Conservation (phyloP, 2,329 filamentous ascomycete genomes). For the Phaeomoniella chlamydospora region DNA sequence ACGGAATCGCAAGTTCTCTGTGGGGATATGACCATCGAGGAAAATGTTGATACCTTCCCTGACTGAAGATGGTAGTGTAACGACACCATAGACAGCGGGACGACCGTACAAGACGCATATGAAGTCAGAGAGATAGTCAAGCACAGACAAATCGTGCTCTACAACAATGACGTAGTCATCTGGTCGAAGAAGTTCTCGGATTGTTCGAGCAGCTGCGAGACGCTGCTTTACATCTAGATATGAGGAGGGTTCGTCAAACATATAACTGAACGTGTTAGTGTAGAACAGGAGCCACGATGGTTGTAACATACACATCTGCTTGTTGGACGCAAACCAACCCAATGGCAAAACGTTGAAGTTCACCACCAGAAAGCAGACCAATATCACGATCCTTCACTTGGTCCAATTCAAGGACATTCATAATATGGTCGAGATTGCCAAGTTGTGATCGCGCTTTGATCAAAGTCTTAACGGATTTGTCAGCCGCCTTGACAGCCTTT, state of each 20-base stretch:
- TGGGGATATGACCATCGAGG: conserved; percentile 93
- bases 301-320: conserved; percentile 71
- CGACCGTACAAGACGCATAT: conserved; percentile 94
- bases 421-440: conserved; percentile 67
- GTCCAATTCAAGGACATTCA: conserved; percentile 73
- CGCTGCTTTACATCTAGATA: conserved; percentile 99
- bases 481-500: conserved; percentile 68
- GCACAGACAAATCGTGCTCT: conserved; percentile 95
- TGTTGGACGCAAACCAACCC: conserved; percentile 90
- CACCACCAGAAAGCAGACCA: conserved; percentile 81
- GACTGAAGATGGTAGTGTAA: conserved; percentile 87
- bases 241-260: conserved; percentile 99
- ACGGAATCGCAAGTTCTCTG: conserved; percentile 95
- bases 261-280: conserved; percentile 67
- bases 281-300: background rate
- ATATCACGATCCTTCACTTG: conserved; percentile 91
- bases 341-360: conserved; percentile 95
- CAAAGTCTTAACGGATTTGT: conserved; percentile 66
- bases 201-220: conserved; percentile 80
- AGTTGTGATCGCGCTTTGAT: conserved; percentile 64
- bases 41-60: conserved; percentile 99
- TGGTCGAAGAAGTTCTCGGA: conserved; percentile 74
- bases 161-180: conserved; percentile 97
- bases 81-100: conserved; percentile 93
- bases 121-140: conserved; percentile 97